Conservation (phyloP, 805 yeast genomes). For the Hanseniaspora lachancei region DNA sequence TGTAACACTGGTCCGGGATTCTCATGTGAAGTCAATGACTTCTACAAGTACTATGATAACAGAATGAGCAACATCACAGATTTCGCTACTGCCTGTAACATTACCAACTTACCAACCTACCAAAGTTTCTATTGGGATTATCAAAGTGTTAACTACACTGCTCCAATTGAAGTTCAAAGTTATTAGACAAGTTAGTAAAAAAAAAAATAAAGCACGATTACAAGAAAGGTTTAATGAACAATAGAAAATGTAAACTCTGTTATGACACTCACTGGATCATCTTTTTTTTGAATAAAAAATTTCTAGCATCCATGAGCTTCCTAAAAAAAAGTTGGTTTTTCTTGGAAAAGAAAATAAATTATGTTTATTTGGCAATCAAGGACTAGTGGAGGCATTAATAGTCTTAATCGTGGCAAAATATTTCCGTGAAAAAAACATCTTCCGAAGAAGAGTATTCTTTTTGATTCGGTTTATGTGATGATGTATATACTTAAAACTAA, state of each 20-base stretch:
- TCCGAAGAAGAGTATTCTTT: constrained; percentile 10
- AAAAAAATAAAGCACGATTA: neutral
- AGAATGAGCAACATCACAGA: constrained; percentile 23
- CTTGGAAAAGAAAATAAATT: constrained; percentile 11
- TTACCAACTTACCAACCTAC: constrained; percentile 17
- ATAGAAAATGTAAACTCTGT: constrained; percentile 10
- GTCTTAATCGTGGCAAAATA: constrained; percentile 14
- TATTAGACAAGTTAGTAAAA: neutral
- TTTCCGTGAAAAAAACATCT: constrained; percentile 11
- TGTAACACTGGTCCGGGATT: constrained; percentile 46
- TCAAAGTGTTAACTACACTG: constrained; percentile 16
- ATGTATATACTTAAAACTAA: neutral
- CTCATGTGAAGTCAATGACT: constrained; percentile 32
- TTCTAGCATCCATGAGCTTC: constrained; percentile 12
- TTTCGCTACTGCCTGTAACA: constrained; percentile 27
- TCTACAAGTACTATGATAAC: constrained; percentile 23
- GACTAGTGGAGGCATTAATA: constrained; percentile 12
- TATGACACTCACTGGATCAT: constrained; percentile 13
- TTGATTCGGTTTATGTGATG: constrained; percentile 9
- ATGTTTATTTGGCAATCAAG: constrained; percentile 13
- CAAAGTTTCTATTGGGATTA: constrained; percentile 21
- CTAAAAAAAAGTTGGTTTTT: constrained; percentile 12
- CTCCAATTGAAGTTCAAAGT: constrained; percentile 13
- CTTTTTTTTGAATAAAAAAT: constrained; percentile 1
- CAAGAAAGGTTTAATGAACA: neutral